Evolutionary conservation across 2,329 filamentous ascomycete species (phyloP).

Genomic region (Ambrosiella cleistominuta): DNA sequence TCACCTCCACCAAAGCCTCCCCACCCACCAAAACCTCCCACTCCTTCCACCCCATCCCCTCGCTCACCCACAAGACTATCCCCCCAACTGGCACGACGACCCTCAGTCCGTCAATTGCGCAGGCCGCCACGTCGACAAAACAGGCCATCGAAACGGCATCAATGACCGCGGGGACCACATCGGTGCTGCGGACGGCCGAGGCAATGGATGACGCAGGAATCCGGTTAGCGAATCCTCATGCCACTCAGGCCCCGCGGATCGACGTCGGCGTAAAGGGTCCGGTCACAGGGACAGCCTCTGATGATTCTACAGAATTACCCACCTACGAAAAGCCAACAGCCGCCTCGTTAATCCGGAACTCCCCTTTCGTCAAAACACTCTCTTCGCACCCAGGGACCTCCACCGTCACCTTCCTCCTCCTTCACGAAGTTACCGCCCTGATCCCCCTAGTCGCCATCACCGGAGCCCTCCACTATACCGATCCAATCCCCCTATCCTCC

Average conservation of each 20-base stretch:
- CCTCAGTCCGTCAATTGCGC: background rate
- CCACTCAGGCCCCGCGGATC: too few species aligned
- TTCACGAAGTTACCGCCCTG: constrained; percentile 84
- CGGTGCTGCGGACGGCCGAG: too few species aligned
- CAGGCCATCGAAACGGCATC: too few species aligned
- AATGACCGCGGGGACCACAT: too few species aligned
- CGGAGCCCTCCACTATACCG: constrained; percentile 60
- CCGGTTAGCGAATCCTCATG: too few species aligned
- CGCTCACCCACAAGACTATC: background rate
- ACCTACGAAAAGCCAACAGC: background rate
- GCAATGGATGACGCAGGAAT: too few species aligned
- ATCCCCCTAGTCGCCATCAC: constrained; percentile 61
- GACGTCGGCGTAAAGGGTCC: too few species aligned
- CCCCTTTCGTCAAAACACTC: constrained; percentile 48
- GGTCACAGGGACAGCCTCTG: too few species aligned
- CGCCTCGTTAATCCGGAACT: background rate
- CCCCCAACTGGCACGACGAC: background rate
- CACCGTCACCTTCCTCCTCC: constrained; percentile 66
- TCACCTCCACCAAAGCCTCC: background rate
- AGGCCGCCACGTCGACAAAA: background rate
- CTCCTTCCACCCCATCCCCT: background rate
- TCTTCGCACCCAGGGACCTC: constrained; percentile 65
- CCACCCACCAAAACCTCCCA: background rate
- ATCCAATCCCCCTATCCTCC: constrained; percentile 48
- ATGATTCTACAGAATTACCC: background rate